Conservation (phyloP, 331 rosid species). For the Cydonia oblonga region DNA sequence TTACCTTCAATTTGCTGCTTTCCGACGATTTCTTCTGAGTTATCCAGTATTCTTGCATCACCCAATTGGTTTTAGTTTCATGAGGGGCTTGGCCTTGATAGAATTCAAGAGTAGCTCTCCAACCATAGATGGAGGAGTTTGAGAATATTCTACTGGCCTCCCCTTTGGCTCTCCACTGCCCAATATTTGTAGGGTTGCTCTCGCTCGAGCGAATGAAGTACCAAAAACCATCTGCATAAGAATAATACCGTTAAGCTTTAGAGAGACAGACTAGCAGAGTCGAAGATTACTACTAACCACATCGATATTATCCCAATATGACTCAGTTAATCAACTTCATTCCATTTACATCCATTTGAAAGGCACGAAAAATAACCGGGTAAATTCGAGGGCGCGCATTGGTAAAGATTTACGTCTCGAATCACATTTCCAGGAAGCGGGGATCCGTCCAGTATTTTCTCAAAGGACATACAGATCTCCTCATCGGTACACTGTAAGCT, state of each 20-base stretch:
- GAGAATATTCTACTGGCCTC: slow-evolving; percentile 11
- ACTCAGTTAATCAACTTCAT: background rate
- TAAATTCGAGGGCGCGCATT: slow-evolving; percentile 7
- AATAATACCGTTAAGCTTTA: background rate
- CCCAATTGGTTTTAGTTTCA: slow-evolving; percentile 17
- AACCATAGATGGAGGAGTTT: slow-evolving; percentile 5
- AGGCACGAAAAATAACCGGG: slow-evolving; percentile 20
- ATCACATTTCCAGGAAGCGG: slow-evolving; percentile 24
- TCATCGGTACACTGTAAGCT: background rate
- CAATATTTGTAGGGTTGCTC: background rate
- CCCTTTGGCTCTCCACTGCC: slow-evolving; percentile 26
- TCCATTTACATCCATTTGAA: background rate
- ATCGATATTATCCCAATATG: background rate
- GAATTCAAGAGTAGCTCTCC: slow-evolving; percentile 21
- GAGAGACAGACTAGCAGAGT: background rate
- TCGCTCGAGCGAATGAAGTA: slow-evolving; percentile 2
- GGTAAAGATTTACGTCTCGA: slow-evolving; percentile 16
- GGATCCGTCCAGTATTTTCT: background rate
- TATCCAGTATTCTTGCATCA: slow-evolving; percentile 26
- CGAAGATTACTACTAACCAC: too few species aligned
- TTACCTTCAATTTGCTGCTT: slow-evolving; percentile 21
- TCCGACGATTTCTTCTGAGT: background rate
- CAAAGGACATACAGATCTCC: slow-evolving; percentile 6
- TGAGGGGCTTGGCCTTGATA: slow-evolving; percentile 12
- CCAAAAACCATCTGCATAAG: slow-evolving; percentile 22